Conservation (phyloP, 176 grass and related monocot genomes). For the Oryza nivara region DNA sequence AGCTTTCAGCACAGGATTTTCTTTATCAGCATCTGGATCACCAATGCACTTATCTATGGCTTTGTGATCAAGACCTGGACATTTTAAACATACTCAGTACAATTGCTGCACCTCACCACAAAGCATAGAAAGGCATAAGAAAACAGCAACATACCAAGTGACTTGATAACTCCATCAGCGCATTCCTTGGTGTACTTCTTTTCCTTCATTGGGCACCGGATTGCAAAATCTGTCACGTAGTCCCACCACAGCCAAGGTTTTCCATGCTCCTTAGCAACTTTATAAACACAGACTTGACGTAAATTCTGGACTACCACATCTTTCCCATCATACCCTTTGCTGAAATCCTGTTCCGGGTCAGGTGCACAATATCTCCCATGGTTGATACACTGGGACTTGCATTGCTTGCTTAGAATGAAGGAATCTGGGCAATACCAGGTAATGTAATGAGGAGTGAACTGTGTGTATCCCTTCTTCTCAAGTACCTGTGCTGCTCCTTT, state of each 20-base stretch:
- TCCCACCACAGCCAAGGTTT: conserved; percentile 91
- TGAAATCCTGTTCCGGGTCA: conserved; percentile 81
- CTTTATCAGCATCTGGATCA: conserved; percentile 71
- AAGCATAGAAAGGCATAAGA: background rate
- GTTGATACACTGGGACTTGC: conserved; percentile 87
- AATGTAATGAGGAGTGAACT: conserved; percentile 89
- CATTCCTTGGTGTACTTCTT: conserved; percentile 81
- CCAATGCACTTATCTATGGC: conserved; percentile 72
- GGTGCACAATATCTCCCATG: conserved; percentile 78
- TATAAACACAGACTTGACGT: conserved; percentile 65
- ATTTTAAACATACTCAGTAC: background rate
- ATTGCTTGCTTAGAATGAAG: conserved; percentile 73
- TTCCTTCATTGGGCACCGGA: conserved; percentile 83
- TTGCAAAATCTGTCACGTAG: conserved; percentile 75
- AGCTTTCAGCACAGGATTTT: conserved; percentile 71
- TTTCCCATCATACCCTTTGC: conserved; percentile 82
- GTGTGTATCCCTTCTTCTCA: conserved; percentile 80
- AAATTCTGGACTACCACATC: conserved; percentile 81
- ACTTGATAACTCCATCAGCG: conserved; percentile 67
- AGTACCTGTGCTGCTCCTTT: conserved; percentile 72
- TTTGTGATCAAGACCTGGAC: conserved; percentile 62
- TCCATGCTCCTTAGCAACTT: conserved; percentile 57
- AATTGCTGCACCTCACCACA: conserved; percentile 4
- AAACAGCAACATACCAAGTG: conserved; percentile 57
- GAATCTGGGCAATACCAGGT: conserved; percentile 89